Percentiles rank a stretch among this genome's conserved stretches.
Evolutionary conservation across 371 early-diverging fungal genomes (phyloP).

Genomic region (Mucor lusitanicus): DNA sequence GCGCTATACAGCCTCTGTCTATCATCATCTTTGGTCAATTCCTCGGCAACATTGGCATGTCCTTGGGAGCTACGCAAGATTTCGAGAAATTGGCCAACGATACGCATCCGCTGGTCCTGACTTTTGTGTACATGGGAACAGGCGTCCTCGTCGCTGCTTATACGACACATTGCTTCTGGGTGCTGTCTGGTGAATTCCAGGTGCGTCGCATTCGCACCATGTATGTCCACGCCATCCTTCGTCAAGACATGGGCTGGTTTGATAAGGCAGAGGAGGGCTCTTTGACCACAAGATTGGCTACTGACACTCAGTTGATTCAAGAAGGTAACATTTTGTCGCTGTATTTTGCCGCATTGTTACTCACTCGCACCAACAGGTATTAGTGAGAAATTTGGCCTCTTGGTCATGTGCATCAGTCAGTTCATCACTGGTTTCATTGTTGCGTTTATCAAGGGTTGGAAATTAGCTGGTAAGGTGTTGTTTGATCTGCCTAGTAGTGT

Average conservation of each 20-base stretch:
- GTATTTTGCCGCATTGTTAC: background rate
- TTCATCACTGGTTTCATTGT: conserved; percentile 89
- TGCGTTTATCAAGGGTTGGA: conserved; percentile 87
- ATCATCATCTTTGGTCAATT: conserved; percentile 50
- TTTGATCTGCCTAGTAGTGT: background rate
- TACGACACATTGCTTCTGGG: conserved; percentile 40
- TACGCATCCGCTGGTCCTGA: conserved; percentile 28
- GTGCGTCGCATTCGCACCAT: conserved; percentile 40
- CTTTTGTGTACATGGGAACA: conserved; percentile 52
- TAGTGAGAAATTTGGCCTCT: conserved; percentile 80
- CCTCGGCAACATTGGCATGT: conserved; percentile 19
- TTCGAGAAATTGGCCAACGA: conserved; percentile 11
- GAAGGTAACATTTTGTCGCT: conserved; percentile 55
- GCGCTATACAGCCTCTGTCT: conserved; percentile 31
- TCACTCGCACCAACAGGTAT: conserved; percentile 32
- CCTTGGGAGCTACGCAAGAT: conserved; percentile 5
- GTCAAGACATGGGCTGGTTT: conserved; percentile 93
- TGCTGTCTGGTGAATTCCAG: conserved; percentile 42
- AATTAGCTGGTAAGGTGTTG: conserved; percentile 49
- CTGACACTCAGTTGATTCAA: conserved; percentile 79
- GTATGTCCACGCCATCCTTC: conserved; percentile 79
- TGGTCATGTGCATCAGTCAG: conserved; percentile 66
- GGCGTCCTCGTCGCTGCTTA: conserved; percentile 40
- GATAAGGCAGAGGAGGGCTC: conserved; percentile 75
- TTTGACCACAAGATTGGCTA: conserved; percentile 75